Evolutionary conservation across 495 filamentous ascomycete species (phyloP).

Genomic region (Echria macrotheca): DNA sequence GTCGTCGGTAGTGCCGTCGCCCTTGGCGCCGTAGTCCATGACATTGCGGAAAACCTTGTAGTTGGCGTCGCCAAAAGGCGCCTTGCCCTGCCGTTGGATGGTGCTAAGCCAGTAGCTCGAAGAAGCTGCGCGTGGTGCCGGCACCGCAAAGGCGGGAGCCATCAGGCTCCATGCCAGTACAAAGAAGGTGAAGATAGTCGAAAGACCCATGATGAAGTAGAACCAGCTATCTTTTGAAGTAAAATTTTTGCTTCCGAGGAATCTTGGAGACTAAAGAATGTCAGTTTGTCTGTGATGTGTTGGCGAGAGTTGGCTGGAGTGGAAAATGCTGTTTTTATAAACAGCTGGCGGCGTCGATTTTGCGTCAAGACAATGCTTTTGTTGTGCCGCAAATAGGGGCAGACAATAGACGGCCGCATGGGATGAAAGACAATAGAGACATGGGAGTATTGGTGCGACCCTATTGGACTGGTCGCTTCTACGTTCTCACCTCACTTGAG

Average conservation of each 20-base stretch:
- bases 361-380: not conserved
- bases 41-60: constrained; percentile 88
- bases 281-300: not conserved
- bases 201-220: constrained; percentile 41
- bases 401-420: too few relatives aligned
- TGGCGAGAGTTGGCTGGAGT: too few relatives aligned
- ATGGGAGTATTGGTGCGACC: too few relatives aligned
- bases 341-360: not conserved
- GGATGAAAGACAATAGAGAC: not conserved
- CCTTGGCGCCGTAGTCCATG: constrained; percentile 57
- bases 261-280: constrained; percentile 9
- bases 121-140: constrained; percentile 20
- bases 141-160: constrained; percentile 28
- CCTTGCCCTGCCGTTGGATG: constrained; percentile 64
- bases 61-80: constrained; percentile 52
- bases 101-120: constrained; percentile 67
- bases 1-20: constrained; percentile 78
- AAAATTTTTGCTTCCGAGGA: constrained; percentile 9
- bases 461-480: too few relatives aligned
- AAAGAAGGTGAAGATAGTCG: constrained; percentile 31
- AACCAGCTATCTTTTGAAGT: constrained; percentile 30
- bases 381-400: not conserved
- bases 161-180: constrained; percentile 33
- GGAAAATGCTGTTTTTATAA: too few relatives aligned
- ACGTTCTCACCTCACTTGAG: too few relatives aligned